Conservation (phyloP, 2,329 filamentous ascomycete genomes). For the Aspergillus sergii region DNA sequence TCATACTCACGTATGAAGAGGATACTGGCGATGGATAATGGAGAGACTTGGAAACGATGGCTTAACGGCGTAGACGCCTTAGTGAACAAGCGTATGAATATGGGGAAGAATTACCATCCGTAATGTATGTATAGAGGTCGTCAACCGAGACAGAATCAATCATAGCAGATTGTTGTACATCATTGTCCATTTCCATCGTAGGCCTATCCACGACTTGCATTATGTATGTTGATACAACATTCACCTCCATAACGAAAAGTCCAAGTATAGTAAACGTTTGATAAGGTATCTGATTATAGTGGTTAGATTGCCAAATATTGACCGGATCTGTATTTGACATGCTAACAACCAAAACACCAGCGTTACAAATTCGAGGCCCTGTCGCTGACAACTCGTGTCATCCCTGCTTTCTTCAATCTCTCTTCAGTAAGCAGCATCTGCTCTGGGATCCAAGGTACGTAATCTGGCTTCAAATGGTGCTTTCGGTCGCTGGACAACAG, state of each 20-base stretch:
- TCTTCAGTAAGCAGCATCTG: constrained; percentile 31
- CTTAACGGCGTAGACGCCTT: constrained; percentile 25
- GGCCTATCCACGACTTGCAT: not conserved
- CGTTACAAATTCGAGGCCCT: not conserved
- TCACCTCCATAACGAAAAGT: not conserved
- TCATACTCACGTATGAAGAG: constrained; percentile 24
- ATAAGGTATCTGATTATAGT: not conserved
- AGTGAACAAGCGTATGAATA: constrained; percentile 25
- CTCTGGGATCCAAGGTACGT: constrained; percentile 33
- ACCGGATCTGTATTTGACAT: not conserved
- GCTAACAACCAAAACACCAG: no score
- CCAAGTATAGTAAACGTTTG: not conserved
- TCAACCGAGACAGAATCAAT: not conserved
- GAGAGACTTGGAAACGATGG: constrained; percentile 23
- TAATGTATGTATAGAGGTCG: not conserved
- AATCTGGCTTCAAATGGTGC: constrained; percentile 4
- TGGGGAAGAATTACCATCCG: constrained; percentile 7
- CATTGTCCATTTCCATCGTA: no score
- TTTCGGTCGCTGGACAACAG: constrained; percentile 22
- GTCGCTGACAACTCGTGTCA: constrained; percentile 14
- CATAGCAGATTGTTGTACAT: no score
- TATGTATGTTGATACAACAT: not conserved
- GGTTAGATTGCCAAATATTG: not conserved
- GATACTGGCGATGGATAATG: constrained; percentile 20
- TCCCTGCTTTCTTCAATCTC: constrained; percentile 19